Conservation (phyloP, 805 yeast genomes). For the Yarrowia sp. region DNA sequence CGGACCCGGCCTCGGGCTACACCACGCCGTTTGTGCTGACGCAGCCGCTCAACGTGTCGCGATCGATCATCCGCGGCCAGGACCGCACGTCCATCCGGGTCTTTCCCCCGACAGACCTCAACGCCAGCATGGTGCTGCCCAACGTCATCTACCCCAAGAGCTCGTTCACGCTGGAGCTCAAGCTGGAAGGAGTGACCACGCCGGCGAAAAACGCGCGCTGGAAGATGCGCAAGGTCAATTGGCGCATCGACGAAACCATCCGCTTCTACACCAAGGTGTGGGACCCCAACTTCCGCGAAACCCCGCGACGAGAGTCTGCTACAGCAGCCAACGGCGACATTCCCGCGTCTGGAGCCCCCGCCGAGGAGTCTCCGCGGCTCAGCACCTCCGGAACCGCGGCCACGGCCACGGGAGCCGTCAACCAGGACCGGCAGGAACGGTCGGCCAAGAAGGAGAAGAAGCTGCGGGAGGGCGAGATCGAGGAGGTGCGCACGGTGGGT, state of each 20-base stretch:
- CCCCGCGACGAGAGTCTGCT: constrained; percentile 28
- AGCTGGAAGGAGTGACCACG: constrained; percentile 54
- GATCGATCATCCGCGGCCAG: constrained; percentile 77
- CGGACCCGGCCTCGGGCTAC: constrained; percentile 34
- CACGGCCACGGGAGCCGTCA: constrained; percentile 1
- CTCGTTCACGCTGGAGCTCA: constrained; percentile 76
- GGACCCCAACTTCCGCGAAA: constrained; percentile 21
- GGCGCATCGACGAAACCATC: constrained; percentile 87
- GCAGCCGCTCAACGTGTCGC: constrained; percentile 67
- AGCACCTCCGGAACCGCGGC: constrained; percentile 36
- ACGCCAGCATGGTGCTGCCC: constrained; percentile 84
- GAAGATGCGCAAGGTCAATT: constrained; percentile 85
- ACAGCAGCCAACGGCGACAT: constrained; percentile 14
- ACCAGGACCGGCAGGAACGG: constrained; percentile 2
- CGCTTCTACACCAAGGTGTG: constrained; percentile 50
- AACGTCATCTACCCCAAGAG: constrained; percentile 87
- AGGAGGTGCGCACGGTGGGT: constrained; percentile 70
- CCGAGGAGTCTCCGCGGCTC: constrained; percentile 1
- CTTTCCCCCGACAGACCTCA: constrained; percentile 92
- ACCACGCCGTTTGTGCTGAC: constrained; percentile 43
- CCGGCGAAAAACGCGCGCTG: constrained; percentile 52
- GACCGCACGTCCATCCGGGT: constrained; percentile 85
- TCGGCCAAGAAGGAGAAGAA: constrained; percentile 23
- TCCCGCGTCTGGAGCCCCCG: constrained; percentile 16
- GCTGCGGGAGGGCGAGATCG: constrained; percentile 37